phyloP scores from a whole-genome alignment of 2,329 filamentous ascomycete species.

The Dactylonectria macrodidyma region DNA sequence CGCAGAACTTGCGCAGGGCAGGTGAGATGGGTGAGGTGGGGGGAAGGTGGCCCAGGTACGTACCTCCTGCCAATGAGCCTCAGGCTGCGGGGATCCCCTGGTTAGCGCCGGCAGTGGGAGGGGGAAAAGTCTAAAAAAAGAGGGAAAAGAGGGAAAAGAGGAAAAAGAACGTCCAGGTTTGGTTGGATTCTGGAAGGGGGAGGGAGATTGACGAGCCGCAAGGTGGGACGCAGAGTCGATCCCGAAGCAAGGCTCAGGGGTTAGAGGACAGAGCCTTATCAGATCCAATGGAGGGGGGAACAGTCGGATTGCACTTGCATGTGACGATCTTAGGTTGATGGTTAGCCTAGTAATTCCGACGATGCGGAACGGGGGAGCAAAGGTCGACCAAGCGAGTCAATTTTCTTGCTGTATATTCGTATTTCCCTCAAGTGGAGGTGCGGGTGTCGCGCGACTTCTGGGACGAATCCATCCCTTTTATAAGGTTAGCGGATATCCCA shows the following conservation, averaged over 20 bases:
- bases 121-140: conserved; percentile 13
- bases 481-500: background rate
- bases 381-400: background rate
- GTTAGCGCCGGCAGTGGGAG: conserved; percentile 27
- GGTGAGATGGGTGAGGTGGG: background rate
- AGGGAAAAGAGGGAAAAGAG: background rate
- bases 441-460: background rate
- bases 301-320: background rate
- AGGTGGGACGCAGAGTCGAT: background rate
- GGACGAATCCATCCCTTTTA: background rate
- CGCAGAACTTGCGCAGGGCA: background rate
- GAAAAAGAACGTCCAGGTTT: background rate
- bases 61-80: background rate
- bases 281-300: background rate
- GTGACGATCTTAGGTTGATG: background rate
- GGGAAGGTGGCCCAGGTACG: background rate
- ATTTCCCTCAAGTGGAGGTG: background rate
- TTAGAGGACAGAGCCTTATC: background rate
- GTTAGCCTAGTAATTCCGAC: no score
- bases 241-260: background rate
- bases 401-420: background rate
- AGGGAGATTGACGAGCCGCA: no score
- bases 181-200: no score
- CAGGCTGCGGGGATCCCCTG: conserved; percentile 13
- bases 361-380: background rate